A percentile compares a stretch with the other conserved stretches of the same genome.
Conservation (phyloP, 768 basidiomycete genomes). For the Termitomyces sp. region DNA sequence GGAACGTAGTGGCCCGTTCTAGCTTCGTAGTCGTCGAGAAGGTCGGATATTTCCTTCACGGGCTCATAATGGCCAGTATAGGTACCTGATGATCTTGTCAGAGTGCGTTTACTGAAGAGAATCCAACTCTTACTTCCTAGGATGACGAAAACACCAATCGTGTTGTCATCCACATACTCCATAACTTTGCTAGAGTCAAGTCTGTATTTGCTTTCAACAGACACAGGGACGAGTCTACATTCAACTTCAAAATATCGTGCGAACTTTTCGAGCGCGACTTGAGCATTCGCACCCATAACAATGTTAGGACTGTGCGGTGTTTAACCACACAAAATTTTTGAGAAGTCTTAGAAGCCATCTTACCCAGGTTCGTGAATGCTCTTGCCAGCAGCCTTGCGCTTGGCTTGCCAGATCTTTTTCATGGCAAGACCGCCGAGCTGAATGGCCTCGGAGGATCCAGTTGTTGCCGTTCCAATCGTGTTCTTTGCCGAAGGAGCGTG, state of each 20-base stretch:
- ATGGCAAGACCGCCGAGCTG: slow-evolving; percentile 73
- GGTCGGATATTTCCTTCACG: slow-evolving; percentile 78
- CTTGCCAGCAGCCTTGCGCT: slow-evolving; percentile 59
- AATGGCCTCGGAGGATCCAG: slow-evolving; percentile 67
- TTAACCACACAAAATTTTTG: neutral
- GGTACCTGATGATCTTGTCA: slow-evolving; percentile 39
- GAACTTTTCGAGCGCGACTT: slow-evolving; percentile 70
- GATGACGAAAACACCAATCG: slow-evolving; percentile 63
- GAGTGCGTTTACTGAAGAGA: slow-evolving; percentile 38
- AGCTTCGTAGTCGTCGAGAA: slow-evolving; percentile 61
- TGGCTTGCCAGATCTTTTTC: slow-evolving; percentile 68
- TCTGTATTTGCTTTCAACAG: slow-evolving; percentile 46
- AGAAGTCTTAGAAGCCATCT: slow-evolving; percentile 7
- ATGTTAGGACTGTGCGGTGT: slow-evolving; percentile 45
- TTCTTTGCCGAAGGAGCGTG: slow-evolving; percentile 58
- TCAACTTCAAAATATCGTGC: slow-evolving; percentile 72
- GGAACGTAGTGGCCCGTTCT: slow-evolving; percentile 56
- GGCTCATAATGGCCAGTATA: slow-evolving; percentile 77
- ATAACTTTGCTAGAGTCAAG: slow-evolving; percentile 60
- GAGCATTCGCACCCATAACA: slow-evolving; percentile 67
- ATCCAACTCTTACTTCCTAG: slow-evolving; percentile 27
- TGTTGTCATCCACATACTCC: slow-evolving; percentile 68
- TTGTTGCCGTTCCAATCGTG: slow-evolving; percentile 68
- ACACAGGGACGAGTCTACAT: slow-evolving; percentile 47
- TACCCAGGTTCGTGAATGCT: slow-evolving; percentile 77